Evolutionary conservation across 1,284 basidiomycete genomes (phyloP).

Genomic region (Cutaneotrichosporon sp.): DNA sequence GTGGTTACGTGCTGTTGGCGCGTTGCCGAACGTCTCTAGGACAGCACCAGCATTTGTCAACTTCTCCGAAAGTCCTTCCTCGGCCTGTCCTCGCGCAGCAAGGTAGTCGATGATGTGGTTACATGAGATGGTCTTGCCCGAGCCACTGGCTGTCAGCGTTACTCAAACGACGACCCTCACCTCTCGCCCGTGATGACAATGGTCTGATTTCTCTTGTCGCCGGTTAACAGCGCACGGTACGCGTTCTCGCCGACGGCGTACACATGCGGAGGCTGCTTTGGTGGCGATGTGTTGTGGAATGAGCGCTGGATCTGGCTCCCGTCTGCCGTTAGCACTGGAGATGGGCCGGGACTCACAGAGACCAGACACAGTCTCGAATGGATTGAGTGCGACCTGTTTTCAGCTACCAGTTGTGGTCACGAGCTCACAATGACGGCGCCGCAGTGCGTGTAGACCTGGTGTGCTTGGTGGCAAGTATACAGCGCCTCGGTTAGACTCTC

Average conservation of each 20-base stretch:
- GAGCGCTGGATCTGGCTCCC: slow-evolving; percentile 14
- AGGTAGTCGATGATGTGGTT: slow-evolving; percentile 27
- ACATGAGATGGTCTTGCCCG: slow-evolving; percentile 27
- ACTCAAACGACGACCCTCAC: slow-evolving; percentile 3
- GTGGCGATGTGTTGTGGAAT: slow-evolving; percentile 19
- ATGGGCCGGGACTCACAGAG: slow-evolving; percentile 18
- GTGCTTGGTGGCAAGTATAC: slow-evolving; percentile 15
- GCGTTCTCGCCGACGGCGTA: slow-evolving; percentile 25
- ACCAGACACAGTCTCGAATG: slow-evolving; percentile 19
- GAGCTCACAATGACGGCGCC: slow-evolving; percentile 22
- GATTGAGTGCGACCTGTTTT: slow-evolving; percentile 24
- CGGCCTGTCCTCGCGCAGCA: slow-evolving; percentile 19
- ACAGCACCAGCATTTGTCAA: slow-evolving; percentile 21
- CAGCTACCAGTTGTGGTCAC: not conserved
- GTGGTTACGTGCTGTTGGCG: slow-evolving; percentile 24
- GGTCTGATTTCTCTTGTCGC: slow-evolving; percentile 20
- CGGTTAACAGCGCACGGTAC: slow-evolving; percentile 18
- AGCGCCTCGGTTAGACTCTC: slow-evolving; percentile 24
- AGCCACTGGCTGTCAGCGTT: slow-evolving; percentile 15
- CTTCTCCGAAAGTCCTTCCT: slow-evolving; percentile 16
- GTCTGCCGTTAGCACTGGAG: slow-evolving; percentile 11
- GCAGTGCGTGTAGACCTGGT: slow-evolving; percentile 23
- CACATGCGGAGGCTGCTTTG: slow-evolving; percentile 22
- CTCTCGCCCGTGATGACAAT: slow-evolving; percentile 29
- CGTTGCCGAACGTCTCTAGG: slow-evolving; percentile 27